A percentile compares a stretch with the other conserved stretches of the same genome.
Conservation (phyloP, 495 filamentous ascomycete genomes). For the Aspergillus sparsus region DNA sequence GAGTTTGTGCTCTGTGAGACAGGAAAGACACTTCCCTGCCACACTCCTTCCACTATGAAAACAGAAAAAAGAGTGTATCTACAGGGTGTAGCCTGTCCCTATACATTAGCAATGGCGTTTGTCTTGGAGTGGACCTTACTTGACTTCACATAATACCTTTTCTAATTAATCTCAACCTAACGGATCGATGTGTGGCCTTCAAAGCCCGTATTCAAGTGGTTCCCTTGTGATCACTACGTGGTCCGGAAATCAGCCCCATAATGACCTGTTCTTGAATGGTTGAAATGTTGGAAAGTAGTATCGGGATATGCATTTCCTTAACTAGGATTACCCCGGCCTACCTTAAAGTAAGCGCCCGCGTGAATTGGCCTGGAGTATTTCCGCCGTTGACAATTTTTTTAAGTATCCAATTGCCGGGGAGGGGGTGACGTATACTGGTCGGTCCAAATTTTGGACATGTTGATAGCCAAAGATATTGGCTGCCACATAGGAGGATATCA, state of each 20-base stretch:
- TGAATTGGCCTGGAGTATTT: too few relatives aligned
- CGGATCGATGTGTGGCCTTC: not conserved
- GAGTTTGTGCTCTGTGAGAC: not conserved
- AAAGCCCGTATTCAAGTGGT: not conserved
- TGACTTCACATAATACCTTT: not conserved
- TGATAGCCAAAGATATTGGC: too few relatives aligned
- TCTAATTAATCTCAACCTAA: not conserved
- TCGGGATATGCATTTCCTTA: too few relatives aligned
- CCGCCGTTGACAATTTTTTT: too few relatives aligned
- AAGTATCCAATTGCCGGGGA: too few relatives aligned
- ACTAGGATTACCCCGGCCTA: too few relatives aligned
- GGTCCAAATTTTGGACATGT: too few relatives aligned
- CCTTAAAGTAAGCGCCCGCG: too few relatives aligned
- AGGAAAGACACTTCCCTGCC: not conserved
- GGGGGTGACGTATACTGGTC: too few relatives aligned
- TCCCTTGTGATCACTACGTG: conserved; percentile 1
- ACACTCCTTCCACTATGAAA: not conserved
- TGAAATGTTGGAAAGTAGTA: too few relatives aligned
- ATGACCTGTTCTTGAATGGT: not conserved
- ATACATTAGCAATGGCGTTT: not conserved
- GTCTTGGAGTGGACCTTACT: not conserved
- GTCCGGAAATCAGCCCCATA: not conserved
- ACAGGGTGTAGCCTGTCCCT: not conserved
- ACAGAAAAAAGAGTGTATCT: not conserved
- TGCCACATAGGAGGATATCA: too few relatives aligned